Evolutionary conservation across 2,329 filamentous ascomycete genomes (phyloP).

Genomic region (Ophiostoma quercus): DNA sequence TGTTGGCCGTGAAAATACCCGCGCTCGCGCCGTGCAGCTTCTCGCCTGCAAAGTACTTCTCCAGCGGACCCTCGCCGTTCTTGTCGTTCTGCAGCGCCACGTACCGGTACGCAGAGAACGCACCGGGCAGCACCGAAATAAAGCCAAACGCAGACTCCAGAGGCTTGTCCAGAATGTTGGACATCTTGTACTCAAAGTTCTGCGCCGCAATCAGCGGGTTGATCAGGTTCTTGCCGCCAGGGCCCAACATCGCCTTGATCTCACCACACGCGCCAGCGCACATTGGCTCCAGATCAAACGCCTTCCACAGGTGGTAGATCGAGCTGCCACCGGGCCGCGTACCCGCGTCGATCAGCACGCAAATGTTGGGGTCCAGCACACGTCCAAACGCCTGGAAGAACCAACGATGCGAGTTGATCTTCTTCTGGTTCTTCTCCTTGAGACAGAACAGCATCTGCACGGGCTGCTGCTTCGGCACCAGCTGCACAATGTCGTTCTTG

Average conservation of each 20-base stretch:
- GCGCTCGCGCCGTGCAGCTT: slow-evolving; percentile 90
- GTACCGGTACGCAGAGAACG: slow-evolving; percentile 96
- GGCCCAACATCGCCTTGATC: slow-evolving; percentile 95
- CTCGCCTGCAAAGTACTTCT: slow-evolving; percentile 96
- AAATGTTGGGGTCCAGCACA: slow-evolving; percentile 91
- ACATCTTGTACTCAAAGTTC: slow-evolving; percentile 99
- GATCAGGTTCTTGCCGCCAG: slow-evolving; percentile 71
- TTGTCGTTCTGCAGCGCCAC: slow-evolving; percentile 95
- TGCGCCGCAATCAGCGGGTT: slow-evolving; percentile 97
- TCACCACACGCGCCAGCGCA: slow-evolving; percentile 92
- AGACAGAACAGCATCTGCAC: slow-evolving; percentile 97
- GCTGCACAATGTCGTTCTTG: slow-evolving; percentile 80
- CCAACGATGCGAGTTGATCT: slow-evolving; percentile 99
- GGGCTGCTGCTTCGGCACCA: slow-evolving; percentile 81
- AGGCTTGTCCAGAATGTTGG: slow-evolving; percentile 97
- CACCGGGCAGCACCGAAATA: slow-evolving; percentile 92
- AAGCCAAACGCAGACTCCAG: slow-evolving; percentile 96
- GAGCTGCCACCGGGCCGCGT: slow-evolving; percentile 91
- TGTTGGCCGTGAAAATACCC: slow-evolving; percentile 96
- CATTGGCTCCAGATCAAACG: slow-evolving; percentile 95
- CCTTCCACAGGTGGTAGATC: slow-evolving; percentile 97
- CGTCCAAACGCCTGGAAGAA: slow-evolving; percentile 97
- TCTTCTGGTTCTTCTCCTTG: slow-evolving; percentile 99
- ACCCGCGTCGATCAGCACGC: slow-evolving; percentile 90
- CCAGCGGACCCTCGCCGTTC: slow-evolving; percentile 82